Evolutionary conservation across 371 early-diverging fungal species (phyloP), one percentile per base, ranked within the genome.

Genomic region (Mortierella sp.): DNA sequence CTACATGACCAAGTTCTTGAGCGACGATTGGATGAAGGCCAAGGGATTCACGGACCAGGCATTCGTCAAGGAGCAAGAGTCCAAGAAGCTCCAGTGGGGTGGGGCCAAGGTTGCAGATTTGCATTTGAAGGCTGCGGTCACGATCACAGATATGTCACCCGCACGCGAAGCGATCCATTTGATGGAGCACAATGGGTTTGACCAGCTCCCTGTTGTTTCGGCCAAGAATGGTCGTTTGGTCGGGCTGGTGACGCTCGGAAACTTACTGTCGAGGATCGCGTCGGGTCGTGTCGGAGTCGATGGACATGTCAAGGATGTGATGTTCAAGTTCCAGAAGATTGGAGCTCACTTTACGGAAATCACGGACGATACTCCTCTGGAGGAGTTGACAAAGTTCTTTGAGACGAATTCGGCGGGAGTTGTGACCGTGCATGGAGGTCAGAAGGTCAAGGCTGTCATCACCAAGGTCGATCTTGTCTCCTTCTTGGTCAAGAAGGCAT

Each of bases 1-100:
- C 91, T 99, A 99, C 90, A 98, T 99, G 98, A 96, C 97, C 80
- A 99, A 98, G 89, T 97, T 97, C 89, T 92, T 94, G 88, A 96
- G 94, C 87, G 99, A 98, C 84, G 96, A 95, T 73, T 99, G 99
- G 99, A 98, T 99, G 98, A 90, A 92, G 81, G 83, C 89, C 74
- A 92, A 93, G 83, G 93, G 92, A 7, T 95, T 96, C 87, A 89
- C 95, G 41, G 96, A 94, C 73, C 90, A 92, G 46, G 88, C 90
- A 71, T 85, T 92, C 83, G 90, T 90, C 65, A 88, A 89, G 58
- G 96, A 97, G 88, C 95, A 95, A 77, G 90, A 89, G 70, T 89
- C 90, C 71, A 87, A 90, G 79, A 90, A 95, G 87, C 89, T 93
- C 75, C 93, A 94, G 71, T 97, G 91, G 91, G 90, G 90, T 35